These are phyloP conservation scores for Mucor indicus DNA, from an alignment of 371 early-diverging fungal genomes.

Conservation along the genomic window DNA sequence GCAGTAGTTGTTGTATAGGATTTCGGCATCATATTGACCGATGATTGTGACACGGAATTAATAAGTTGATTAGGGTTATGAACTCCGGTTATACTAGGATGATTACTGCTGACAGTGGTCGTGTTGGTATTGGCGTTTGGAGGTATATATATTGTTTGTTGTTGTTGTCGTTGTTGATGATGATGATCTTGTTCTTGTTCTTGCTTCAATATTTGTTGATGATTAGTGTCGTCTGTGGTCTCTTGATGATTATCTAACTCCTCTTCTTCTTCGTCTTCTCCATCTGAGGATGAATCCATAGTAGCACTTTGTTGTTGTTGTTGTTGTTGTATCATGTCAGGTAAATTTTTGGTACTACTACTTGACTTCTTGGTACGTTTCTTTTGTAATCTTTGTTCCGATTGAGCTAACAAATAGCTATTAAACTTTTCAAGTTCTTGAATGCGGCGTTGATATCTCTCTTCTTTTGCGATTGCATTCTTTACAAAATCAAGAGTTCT, in stretches of 20 bases:
- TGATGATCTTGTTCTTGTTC: background rate
- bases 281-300: no score
- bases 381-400: slow-evolving; percentile 7
- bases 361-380: background rate
- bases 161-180: background rate
- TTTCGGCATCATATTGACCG: slow-evolving; percentile 13
- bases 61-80: background rate
- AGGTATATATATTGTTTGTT: background rate
- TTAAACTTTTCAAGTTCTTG: slow-evolving; percentile 31
- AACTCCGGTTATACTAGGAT: background rate
- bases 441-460: slow-evolving; percentile 28
- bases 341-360: background rate
- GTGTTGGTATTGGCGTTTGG: background rate
- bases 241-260: no score
- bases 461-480: slow-evolving; percentile 34
- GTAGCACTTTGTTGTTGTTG: no score
- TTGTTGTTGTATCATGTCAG: background rate
- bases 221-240: background rate
- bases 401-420: slow-evolving; percentile 24
- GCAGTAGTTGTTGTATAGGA: slow-evolving; percentile 4
- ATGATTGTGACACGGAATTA: slow-evolving; percentile 10
- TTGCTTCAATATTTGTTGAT: background rate
- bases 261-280: no score
- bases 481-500: slow-evolving; percentile 60
- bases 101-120: background rate